Base-by-base conservation (phyloP, 2,329 filamentous ascomycete species). In the Fusarium chlamydosporum region DNA sequence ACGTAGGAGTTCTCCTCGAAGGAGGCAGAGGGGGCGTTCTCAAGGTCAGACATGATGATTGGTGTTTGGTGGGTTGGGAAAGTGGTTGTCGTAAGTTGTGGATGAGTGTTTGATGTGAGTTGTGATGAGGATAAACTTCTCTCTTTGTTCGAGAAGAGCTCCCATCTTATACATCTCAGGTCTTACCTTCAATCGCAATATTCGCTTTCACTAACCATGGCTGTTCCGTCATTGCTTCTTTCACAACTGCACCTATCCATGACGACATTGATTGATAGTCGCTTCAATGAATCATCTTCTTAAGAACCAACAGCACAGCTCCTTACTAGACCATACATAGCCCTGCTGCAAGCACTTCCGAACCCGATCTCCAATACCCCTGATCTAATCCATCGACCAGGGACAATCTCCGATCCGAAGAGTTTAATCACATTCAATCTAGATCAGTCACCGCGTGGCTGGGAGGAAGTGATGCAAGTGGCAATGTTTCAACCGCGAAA, bases 251-350 rank as follows among this genome's bases (percentile, higher is more conserved):
- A 54, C 46, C 52, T 68, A 47, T 70, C 60, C 63, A 73, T 73
- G 71, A 73, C 71, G 71, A 72, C 71, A 73, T 73, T 54, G 43
- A 60, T 38, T 47, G 40, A 62, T 46, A 46, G 29, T 16, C 56
- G 16, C 42, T 35, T 61, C 50, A 60, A 70, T 67, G 65, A 73
- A 64, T 72, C 70, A 73, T 70, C 62, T 72, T 45, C 6, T 7
- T 26, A 47, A n/a, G 42, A 26, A 48, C 61, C 31, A 65, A 43
- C 54, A 35, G 8, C 59, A 46, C 53, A 42, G 38, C 15, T 61
- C 41, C 10, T 29, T 37, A 26, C 37, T 51, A 45, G 12, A 7
- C 12, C 27, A 27, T 29, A 45, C 27, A 27, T 29, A 45, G 46
- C 61, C 12, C 18, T 48, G 27, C 48, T 59, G 62, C 67, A 55